Evolutionary conservation across 2,329 filamentous ascomycete species (phyloP), one percentile per base, ranked within the genome.

Genomic region (Sphaerulina musiva): DNA sequence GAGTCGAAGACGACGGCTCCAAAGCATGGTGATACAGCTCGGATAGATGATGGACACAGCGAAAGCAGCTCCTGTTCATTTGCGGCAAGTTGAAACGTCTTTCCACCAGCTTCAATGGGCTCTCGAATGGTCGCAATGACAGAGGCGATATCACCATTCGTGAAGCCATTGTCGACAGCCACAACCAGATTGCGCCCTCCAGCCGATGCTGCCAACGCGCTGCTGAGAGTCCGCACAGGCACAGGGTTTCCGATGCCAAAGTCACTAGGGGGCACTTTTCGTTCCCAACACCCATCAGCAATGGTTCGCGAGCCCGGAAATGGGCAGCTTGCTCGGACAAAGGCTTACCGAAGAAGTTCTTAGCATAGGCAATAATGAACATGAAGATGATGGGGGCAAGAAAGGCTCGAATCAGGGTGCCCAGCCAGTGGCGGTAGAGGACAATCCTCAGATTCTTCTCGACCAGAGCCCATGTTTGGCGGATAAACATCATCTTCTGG

Each of bases 1-100:
- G 85, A 85, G 51, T 82, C 76, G 72, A 95, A 92, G 4, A 86
- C 81, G 1, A 86, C 80, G 7, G 86, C 89, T 14, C 81, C 86
- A 66, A 85, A 90, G 69, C 88, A 93, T 1, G 71, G 73, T 10
- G 85, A 86, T 1, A 86, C 83, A 14, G 87, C 87, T 29, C 75
- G 66, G 56, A 78, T 65, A 1, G 74, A 73, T 57, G 74, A 74
- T 29, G 78, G 79, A 66, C 89, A 95, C 23, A 78, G 74, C 26
- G 76, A 75, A 4, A 81, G 71, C 7, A 95, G 73, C 3, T 83
- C 78, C n/a, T 73, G 69, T 51, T 85, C 77, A 48, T 74, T 70
- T 2, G 76, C 69, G 6, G 86, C 64, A 11, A 80, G 76, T 32
- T 80, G 69, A 1, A 84, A 77, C 5, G 72, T 77, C 59, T 82